Evolutionary conservation across 345 rosid species (phyloP).

Genomic region (Combretum micranthum): DNA sequence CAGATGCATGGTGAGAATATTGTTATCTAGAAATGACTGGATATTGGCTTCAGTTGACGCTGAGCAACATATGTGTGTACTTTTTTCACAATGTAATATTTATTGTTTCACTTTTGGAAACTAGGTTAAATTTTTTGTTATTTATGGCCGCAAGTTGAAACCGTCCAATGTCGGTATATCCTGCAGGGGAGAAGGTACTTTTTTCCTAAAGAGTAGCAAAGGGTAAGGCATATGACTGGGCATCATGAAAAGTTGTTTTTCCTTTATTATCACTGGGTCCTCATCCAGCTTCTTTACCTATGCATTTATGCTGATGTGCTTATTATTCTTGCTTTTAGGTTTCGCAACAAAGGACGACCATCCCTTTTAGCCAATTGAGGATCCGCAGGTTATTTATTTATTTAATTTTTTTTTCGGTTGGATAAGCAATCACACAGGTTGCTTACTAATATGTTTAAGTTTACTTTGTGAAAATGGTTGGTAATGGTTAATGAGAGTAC

Average conservation of each 20-base stretch:
- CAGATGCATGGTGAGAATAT: too few relatives aligned
- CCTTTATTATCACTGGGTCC: too few relatives aligned
- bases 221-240: constrained; percentile 42
- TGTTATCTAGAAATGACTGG: too few relatives aligned
- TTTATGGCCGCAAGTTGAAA: constrained; percentile 81
- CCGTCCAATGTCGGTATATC: constrained; percentile 80
- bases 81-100: background rate
- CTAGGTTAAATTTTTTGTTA: constrained; percentile 81
- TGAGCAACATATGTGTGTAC: too few relatives aligned
- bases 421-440: constrained; percentile 6
- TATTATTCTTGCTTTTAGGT: constrained; percentile 28
- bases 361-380: constrained; percentile 87
- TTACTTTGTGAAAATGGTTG: background rate
- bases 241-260: too few relatives aligned
- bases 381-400: constrained; percentile 83
- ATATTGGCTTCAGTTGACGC: too few relatives aligned
- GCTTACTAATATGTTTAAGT: constrained; percentile 1
- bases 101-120: constrained; percentile 14
- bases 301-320: too few relatives aligned
- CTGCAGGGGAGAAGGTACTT: constrained; percentile 57
- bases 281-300: too few relatives aligned
- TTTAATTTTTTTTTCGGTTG: too few relatives aligned
- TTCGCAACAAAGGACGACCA: constrained; percentile 49
- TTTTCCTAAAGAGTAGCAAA: constrained; percentile 58
- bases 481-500: too few relatives aligned